phyloP scores from a whole-genome alignment of 176 grass and related monocot species.

The Triticum monococcum region DNA sequence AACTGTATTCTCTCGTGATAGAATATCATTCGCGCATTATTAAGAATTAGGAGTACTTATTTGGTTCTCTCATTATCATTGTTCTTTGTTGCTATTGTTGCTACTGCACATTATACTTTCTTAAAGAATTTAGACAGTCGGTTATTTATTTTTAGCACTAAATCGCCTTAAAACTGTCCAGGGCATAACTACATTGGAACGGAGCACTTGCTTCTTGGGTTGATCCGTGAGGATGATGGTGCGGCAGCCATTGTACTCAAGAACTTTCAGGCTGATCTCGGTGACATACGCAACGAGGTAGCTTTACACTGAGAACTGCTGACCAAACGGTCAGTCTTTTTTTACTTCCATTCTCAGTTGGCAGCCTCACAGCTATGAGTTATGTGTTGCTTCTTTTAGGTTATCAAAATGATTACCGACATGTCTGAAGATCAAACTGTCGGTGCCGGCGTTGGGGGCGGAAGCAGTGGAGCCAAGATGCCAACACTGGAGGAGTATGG shows the following conservation, averaged over 20 bases:
- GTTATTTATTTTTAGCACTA: neutral
- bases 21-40: neutral
- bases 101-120: neutral
- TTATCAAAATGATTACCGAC: conserved; percentile 83
- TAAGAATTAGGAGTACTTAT: neutral
- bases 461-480: conserved; percentile 79
- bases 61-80: neutral
- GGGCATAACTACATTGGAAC: conserved; percentile 95
- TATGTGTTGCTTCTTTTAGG: conserved; percentile 40
- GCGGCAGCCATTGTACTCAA: conserved; percentile 81
- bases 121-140: neutral
- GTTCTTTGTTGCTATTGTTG: neutral
- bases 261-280: conserved; percentile 73
- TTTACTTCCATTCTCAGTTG: neutral
- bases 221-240: conserved; percentile 87
- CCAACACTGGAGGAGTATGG: conserved; percentile 95
- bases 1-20: too few species aligned
- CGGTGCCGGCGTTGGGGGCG: conserved; percentile 84
- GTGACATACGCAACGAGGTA: conserved; percentile 80
- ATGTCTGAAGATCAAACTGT: conserved; percentile 69
- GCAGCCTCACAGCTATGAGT: neutral
- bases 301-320: conserved; percentile 13
- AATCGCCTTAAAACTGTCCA: conserved; percentile 27
- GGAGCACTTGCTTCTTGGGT: conserved; percentile 93
- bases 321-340: neutral